Percentiles rank a stretch among this genome's conserved stretches.
Evolutionary conservation across 75 land plant genomes (phyloP).

Genomic region (Chamaecyparis obtusa): DNA sequence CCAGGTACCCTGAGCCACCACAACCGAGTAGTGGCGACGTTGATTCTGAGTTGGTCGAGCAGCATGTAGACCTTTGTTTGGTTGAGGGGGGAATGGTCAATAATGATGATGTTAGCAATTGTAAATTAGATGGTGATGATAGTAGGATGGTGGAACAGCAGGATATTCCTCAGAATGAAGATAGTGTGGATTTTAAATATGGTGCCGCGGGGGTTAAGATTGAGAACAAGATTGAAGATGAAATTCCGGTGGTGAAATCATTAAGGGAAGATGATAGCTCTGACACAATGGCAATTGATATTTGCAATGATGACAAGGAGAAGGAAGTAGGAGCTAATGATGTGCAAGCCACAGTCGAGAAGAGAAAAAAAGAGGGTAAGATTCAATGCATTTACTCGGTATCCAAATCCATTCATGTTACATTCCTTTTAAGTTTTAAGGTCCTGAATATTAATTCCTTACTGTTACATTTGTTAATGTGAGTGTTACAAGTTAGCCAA

Average conservation of each 20-base stretch:
- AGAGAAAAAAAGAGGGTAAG: constrained; percentile 60
- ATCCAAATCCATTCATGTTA: background rate
- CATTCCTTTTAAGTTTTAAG: background rate
- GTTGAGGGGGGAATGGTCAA: background rate
- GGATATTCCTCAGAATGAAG: background rate
- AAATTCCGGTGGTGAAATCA: constrained; percentile 13
- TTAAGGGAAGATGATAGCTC: background rate
- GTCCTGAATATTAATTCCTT: background rate
- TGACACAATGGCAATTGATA: constrained; percentile 10
- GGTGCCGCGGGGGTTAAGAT: background rate
- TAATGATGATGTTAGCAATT: background rate
- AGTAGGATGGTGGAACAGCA: background rate
- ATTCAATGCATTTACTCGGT: background rate
- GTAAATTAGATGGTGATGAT: background rate
- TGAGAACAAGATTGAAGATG: constrained; percentile 11
- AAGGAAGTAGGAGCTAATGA: constrained; percentile 19
- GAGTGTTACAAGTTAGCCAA: background rate
- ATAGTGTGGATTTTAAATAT: background rate
- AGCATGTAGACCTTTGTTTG: background rate
- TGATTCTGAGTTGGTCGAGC: background rate
- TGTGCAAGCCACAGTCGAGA: constrained; percentile 30
- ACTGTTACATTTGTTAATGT: background rate
- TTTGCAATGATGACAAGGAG: constrained; percentile 19
- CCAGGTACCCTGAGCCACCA: constrained; percentile 25
- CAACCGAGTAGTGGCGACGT: background rate